These are phyloP conservation scores for Crepidotus variabilis DNA, from an alignment of 768 basidiomycete genomes.

Conservation along the genomic window DNA sequence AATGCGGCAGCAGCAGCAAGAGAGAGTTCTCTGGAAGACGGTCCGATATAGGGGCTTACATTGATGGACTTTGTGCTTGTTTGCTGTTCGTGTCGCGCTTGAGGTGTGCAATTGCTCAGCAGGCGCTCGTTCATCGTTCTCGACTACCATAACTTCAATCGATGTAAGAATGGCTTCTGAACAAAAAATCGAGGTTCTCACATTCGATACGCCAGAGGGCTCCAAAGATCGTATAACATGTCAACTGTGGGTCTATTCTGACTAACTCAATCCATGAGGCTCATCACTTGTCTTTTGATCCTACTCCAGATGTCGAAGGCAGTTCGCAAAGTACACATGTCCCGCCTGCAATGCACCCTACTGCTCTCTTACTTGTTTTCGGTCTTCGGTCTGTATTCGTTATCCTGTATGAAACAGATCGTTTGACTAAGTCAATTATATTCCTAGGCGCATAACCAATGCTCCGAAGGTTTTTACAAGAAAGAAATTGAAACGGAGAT, in stretches of 20 bases:
- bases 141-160: background rate
- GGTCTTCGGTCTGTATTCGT: conserved; percentile 51
- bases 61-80: no score
- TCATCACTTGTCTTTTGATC: conserved; percentile 1
- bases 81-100: background rate
- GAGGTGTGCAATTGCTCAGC: no score
- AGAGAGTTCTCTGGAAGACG: no score
- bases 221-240: conserved; percentile 31
- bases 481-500: conserved; percentile 69
- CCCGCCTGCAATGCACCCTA: conserved; percentile 79
- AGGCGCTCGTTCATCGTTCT: no score
- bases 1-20: no score
- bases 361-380: conserved; percentile 79
- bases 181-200: background rate
- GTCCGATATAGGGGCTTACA: no score
- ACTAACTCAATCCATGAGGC: background rate
- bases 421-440: background rate
- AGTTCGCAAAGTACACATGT: conserved; percentile 78
- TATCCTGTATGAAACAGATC: background rate
- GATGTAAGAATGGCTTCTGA: background rate
- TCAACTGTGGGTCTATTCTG: conserved; percentile 34
- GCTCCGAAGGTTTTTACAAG: conserved; percentile 81
- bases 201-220: background rate
- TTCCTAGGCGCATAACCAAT: conserved; percentile 57
- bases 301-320: conserved; percentile 59